Conservation (phyloP, 208 protist species). For the Leishmania major region DNA sequence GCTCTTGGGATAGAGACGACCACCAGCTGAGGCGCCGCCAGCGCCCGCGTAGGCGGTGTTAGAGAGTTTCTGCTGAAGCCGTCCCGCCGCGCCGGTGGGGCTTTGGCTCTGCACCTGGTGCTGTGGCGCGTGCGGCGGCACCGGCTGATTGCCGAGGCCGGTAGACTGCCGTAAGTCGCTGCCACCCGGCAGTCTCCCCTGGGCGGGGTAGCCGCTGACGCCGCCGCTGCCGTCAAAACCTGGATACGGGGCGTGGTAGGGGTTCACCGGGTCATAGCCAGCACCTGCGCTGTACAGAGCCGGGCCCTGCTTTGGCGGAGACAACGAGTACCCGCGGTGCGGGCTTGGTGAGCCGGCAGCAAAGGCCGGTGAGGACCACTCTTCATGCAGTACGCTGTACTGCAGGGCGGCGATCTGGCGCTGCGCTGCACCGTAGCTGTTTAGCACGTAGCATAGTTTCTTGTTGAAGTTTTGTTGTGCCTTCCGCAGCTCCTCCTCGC, state of each 20-base stretch:
- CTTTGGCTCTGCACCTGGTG: not conserved
- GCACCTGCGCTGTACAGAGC: not conserved
- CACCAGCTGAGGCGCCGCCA: not conserved
- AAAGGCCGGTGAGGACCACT: conserved; percentile 21
- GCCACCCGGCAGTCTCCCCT: not conserved
- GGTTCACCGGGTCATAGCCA: not conserved
- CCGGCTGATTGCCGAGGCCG: not conserved
- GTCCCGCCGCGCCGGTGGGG: conserved; percentile 5
- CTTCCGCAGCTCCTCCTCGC: conserved; percentile 34
- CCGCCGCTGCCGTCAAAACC: not conserved
- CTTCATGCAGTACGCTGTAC: conserved; percentile 35
- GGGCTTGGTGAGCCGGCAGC: conserved; percentile 2
- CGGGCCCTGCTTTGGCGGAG: not conserved
- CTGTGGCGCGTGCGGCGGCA: not conserved
- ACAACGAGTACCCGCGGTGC: not conserved
- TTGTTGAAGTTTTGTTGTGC: conserved; percentile 42
- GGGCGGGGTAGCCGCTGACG: not conserved
- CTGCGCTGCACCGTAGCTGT: conserved; percentile 52
- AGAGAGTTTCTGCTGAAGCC: conserved; percentile 24
- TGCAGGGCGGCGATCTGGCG: conserved; percentile 48
- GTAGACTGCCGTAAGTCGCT: not conserved
- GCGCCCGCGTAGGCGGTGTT: conserved; percentile 13
- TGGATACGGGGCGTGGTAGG: not conserved
- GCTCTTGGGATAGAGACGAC: not conserved
- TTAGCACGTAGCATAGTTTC: conserved; percentile 65